These are phyloP conservation scores for Beauveria scarabaeidicola DNA, from an alignment of 2,329 filamentous ascomycete genomes.

Conservation along the genomic window DNA sequence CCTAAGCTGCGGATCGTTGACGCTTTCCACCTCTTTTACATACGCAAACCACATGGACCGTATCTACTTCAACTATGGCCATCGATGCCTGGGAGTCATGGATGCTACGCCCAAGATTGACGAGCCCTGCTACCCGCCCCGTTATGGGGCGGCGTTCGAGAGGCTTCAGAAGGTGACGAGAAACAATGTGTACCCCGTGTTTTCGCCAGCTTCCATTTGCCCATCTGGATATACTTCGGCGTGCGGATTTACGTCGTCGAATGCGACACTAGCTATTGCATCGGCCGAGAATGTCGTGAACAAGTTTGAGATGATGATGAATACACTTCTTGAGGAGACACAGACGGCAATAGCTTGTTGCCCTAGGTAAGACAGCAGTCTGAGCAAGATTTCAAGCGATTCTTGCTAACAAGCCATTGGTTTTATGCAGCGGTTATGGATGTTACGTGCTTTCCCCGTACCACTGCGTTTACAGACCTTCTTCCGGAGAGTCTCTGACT, in stretches of 20 bases:
- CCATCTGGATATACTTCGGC: neutral
- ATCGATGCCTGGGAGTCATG: neutral
- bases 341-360: neutral
- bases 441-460: too few species aligned
- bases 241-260: neutral
- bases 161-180: neutral
- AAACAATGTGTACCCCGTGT: neutral
- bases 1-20: neutral
- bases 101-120: neutral
- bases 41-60: neutral
- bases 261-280: neutral
- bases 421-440: too few species aligned
- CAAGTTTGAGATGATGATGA: neutral
- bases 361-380: neutral
- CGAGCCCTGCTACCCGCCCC: neutral
- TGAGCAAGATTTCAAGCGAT: neutral
- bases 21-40: neutral
- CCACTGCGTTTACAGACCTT: too few species aligned
- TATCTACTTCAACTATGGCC: neutral
- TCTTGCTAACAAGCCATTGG: neutral
- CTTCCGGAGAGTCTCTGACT: too few species aligned
- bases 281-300: neutral
- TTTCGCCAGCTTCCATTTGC: neutral
- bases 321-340: neutral
- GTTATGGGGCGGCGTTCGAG: neutral